Percentiles rank a stretch among this genome's conserved stretches.
Evolutionary conservation across 164 flowering plant species (phyloP).

Genomic region (Litsea cubeba): DNA sequence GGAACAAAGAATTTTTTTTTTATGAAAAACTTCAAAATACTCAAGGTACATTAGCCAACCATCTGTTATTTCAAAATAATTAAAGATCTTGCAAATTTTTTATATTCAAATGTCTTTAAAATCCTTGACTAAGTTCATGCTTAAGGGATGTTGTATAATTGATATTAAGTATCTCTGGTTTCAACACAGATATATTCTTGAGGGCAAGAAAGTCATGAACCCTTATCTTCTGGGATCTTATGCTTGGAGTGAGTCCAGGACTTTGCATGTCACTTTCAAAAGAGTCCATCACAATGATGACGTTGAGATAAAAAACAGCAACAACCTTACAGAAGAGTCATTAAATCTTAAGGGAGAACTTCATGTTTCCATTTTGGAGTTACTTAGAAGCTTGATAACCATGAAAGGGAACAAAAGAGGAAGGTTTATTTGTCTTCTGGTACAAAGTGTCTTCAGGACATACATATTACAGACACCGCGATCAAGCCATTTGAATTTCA

Average conservation of each 20-base stretch:
- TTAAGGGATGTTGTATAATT: background rate
- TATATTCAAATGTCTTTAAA: too few relatives aligned
- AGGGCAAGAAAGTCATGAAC: conserved; percentile 56
- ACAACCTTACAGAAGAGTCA: conserved; percentile 3
- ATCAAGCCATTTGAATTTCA: conserved; percentile 18
- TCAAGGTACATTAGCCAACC: too few relatives aligned
- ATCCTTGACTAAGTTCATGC: too few relatives aligned
- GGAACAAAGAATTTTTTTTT: too few relatives aligned
- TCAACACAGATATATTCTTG: conserved; percentile 41
- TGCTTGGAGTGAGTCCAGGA: conserved; percentile 47
- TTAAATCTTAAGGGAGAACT: conserved; percentile 43
- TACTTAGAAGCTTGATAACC: conserved; percentile 33
- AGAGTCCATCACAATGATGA: conserved; percentile 9
- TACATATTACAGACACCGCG: conserved; percentile 42
- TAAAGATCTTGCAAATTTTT: too few relatives aligned
- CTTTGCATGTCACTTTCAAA: conserved; percentile 39
- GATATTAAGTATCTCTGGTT: background rate
- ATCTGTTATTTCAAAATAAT: too few relatives aligned
- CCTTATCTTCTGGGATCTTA: conserved; percentile 41
- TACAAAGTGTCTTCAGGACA: conserved; percentile 33
- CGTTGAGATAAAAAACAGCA: background rate
- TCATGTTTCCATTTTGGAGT: conserved; percentile 28
- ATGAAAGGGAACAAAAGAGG: conserved; percentile 32
- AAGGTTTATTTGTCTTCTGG: conserved; percentile 28
- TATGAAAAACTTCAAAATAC: too few relatives aligned